Evolutionary conservation across 1,284 basidiomycete genomes (phyloP).

Genomic region (Cystobasidium pallidum): DNA sequence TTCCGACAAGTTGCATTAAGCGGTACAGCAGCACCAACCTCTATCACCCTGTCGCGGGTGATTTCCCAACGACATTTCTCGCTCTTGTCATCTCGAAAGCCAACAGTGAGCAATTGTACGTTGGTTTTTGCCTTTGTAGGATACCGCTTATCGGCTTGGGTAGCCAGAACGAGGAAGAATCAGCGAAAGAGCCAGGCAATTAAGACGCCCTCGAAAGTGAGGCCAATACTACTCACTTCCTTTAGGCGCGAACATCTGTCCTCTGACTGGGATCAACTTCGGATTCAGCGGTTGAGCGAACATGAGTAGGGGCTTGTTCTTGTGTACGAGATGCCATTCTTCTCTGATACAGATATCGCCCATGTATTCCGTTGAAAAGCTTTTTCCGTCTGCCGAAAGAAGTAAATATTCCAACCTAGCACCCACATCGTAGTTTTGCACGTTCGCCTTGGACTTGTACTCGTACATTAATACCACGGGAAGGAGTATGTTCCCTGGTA

Average conservation of each 20-base stretch:
- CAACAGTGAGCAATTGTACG: conserved; percentile 19
- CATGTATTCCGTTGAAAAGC: conserved; percentile 3
- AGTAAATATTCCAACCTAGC: conserved; percentile 17
- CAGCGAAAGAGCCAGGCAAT: neutral
- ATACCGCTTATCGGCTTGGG: neutral
- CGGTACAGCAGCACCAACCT: neutral
- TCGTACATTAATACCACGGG: conserved; percentile 13
- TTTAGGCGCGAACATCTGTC: conserved; percentile 21
- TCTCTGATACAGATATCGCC: conserved; percentile 4
- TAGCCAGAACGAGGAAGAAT: neutral
- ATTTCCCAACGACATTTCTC: conserved; percentile 19
- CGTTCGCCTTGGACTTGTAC: conserved; percentile 9
- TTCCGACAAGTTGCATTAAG: too few species aligned
- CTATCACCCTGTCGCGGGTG: conserved; percentile 2
- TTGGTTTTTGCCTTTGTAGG: conserved; percentile 8
- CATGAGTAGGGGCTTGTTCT: conserved; percentile 20
- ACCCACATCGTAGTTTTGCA: neutral
- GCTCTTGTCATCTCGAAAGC: conserved; percentile 1
- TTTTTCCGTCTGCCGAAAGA: conserved; percentile 7
- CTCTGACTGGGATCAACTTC: conserved; percentile 1
- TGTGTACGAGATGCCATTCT: conserved; percentile 16
- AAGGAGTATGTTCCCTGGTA: neutral
- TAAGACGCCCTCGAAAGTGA: neutral
- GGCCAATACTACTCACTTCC: neutral
- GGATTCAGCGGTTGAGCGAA: neutral